phyloP scores from a whole-genome alignment of 2,329 filamentous ascomycete species.

The Aschersonia sp. region DNA sequence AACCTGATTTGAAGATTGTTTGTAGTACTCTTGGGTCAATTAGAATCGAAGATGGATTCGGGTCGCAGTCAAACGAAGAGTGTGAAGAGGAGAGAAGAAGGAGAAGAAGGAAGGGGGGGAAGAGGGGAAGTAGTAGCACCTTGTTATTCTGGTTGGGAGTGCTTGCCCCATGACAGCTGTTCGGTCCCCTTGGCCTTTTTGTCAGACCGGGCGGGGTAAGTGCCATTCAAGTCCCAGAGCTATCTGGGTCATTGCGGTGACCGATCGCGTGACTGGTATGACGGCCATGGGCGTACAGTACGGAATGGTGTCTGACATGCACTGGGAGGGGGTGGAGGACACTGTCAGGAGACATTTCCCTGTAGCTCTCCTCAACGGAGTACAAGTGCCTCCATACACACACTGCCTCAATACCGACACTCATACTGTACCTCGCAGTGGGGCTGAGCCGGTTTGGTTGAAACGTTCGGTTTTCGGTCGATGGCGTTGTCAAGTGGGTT shows the following conservation, averaged over 20 bases:
- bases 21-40: neutral
- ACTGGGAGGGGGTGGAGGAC: neutral
- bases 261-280: conserved; percentile 7
- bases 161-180: neutral
- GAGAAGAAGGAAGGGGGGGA: conserved; percentile 7
- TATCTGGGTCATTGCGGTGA: conserved; percentile 3
- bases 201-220: conserved; percentile 31
- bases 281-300: neutral
- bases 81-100: conserved; percentile 9
- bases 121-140: conserved; percentile 14
- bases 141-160: conserved; percentile 16
- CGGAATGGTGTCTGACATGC: neutral
- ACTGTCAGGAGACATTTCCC: neutral
- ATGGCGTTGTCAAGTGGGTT: too few species aligned
- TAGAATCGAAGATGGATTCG: neutral
- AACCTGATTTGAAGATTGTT: too few species aligned
- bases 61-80: conserved; percentile 10
- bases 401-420: neutral
- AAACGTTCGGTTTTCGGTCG: too few species aligned
- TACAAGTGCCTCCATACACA: neutral
- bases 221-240: conserved; percentile 6
- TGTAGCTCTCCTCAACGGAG: neutral
- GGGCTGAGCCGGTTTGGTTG: too few species aligned
- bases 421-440: too few species aligned
- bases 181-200: conserved; percentile 13